Evolutionary conservation across 1,139 yeast species (phyloP), one percentile per base, ranked within the genome.

Genomic region (Meyerozyma athensensis): DNA sequence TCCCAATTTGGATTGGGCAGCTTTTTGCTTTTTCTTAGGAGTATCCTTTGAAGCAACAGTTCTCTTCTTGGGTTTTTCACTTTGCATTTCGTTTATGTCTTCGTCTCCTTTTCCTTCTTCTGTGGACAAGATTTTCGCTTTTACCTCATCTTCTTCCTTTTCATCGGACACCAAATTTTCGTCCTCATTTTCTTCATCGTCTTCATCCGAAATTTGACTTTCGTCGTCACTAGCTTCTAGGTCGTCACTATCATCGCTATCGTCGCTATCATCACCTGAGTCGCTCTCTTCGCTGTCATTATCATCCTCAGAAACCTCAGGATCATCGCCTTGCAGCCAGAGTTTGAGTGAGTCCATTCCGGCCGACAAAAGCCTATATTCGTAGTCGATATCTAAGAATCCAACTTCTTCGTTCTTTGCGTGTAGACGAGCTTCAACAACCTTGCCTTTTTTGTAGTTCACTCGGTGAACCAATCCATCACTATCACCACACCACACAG

Each of bases 401-500:
- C 77, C 72, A 2, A 86, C 94, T 48, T 85, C 94, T 41, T 77
- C 84, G 4, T 57, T 55, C 12, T 64, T 63, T 3, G 67, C 69
- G 54, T 89, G 97, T 6, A 72, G 71, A 49, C 92, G 72, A 3
- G 77, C 71, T 48, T 82, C 92, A 12, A 79, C 68, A 6, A 83
- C 72, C 48, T 74, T 77, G 3, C 94, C 89, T 19, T 65, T 60
- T 43, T 77, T 77, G 35, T 77, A 74, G 55, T 89, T 78, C 21
- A 87, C 74, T 45, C 85, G 74, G 50, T 79, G 79, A 22, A 87
- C 68, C 21, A 71, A 64, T n/a, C 97, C 97, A 47, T 86, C 87
- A 12, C 92, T 79, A 36, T 83, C 81, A 5, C 96, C 97, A 45
- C 94, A 86, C 82, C 87, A 85, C 2, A 84, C 79, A 37, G 78